Evolutionary conservation across 805 yeast species (phyloP).

Genomic region (Jamesozyma hellenica): DNA sequence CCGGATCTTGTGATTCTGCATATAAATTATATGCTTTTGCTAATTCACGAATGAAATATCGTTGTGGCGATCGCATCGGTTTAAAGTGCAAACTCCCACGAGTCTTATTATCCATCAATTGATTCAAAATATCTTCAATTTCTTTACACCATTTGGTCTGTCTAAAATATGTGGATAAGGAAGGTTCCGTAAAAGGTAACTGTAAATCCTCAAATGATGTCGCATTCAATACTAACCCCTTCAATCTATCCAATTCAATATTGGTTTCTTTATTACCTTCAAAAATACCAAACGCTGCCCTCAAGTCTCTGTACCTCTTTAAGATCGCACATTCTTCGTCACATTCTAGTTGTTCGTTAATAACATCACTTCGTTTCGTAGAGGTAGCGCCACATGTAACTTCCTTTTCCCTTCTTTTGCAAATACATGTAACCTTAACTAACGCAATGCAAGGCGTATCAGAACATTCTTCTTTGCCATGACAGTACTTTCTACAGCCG

Average conservation of each 20-base stretch:
- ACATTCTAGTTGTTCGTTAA: constrained; percentile 38
- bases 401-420: constrained; percentile 45
- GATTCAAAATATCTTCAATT: constrained; percentile 45
- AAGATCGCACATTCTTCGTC: constrained; percentile 57
- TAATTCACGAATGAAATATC: constrained; percentile 61
- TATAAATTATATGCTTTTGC: constrained; percentile 50
- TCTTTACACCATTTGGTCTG: constrained; percentile 62
- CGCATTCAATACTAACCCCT: constrained; percentile 18
- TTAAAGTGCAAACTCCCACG: constrained; percentile 48
- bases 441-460: constrained; percentile 44
- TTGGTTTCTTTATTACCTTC: constrained; percentile 1
- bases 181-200: constrained; percentile 37
- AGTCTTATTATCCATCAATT: constrained; percentile 36
- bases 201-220: constrained; percentile 20
- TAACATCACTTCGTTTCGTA: neutral
- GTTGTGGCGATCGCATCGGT: constrained; percentile 61
- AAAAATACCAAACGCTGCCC: constrained; percentile 46
- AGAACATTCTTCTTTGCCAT: constrained; percentile 44
- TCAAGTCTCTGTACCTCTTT: constrained; percentile 50
- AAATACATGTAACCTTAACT: constrained; percentile 47
- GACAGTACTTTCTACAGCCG: constrained; percentile 54
- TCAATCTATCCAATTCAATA: constrained; percentile 10
- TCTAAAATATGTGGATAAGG: constrained; percentile 37
- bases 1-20: constrained; percentile 71
- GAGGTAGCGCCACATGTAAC: constrained; percentile 51